phyloP scores from a whole-genome alignment of 768 basidiomycete species.

The Clathrus columnatus region DNA sequence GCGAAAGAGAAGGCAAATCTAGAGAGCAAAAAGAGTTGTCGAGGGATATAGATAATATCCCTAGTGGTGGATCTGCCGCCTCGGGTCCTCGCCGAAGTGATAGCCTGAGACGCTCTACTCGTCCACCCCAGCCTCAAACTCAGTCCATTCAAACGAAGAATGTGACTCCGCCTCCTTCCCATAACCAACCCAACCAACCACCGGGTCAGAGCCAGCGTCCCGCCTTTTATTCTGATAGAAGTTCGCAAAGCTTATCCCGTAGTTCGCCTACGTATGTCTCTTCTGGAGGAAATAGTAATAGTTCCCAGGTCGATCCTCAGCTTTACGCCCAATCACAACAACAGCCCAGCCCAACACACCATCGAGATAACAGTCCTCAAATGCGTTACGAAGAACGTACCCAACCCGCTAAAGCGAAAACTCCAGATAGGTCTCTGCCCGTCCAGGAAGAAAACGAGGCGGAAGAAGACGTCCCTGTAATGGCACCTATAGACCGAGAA shows the following conservation, averaged over 20 bases:
- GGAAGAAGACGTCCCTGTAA: slow-evolving; percentile 47
- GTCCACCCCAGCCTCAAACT: neutral
- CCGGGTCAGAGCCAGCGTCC: neutral
- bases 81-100: slow-evolving; percentile 1
- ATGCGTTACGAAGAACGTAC: slow-evolving; percentile 32
- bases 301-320: slow-evolving; percentile 17
- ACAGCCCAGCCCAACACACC: slow-evolving; percentile 19
- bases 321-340: neutral
- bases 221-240: neutral
- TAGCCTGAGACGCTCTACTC: neutral
- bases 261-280: slow-evolving; percentile 2
- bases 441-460: slow-evolving; percentile 56
- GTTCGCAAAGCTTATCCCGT: neutral
- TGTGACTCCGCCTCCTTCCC: slow-evolving; percentile 1
- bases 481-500: neutral
- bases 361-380: slow-evolving; percentile 12
- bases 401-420: slow-evolving; percentile 44
- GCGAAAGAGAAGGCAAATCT: neutral
- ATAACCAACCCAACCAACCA: neutral
- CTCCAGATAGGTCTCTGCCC: slow-evolving; percentile 65
- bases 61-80: slow-evolving; percentile 1
- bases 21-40: slow-evolving; percentile 2
- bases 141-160: neutral
- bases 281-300: slow-evolving; percentile 13
- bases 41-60: neutral